Evolutionary conservation across 2,329 filamentous ascomycete species (phyloP).

Genomic region (Monosporascus sp.): DNA sequence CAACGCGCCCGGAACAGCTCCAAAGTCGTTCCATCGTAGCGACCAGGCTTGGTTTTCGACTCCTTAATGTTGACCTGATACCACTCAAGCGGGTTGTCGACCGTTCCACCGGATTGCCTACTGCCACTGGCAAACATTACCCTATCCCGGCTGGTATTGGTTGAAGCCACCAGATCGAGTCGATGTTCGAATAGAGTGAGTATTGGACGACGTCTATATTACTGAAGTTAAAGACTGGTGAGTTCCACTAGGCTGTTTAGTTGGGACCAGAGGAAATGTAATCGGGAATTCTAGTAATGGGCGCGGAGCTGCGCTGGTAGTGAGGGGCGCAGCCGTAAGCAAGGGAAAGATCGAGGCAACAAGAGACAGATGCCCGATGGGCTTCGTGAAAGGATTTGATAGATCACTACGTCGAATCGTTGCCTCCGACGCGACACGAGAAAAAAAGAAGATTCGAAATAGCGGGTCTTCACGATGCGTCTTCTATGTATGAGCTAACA

Average conservation of each 20-base stretch:
- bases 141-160: background rate
- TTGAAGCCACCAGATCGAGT: too few relatives aligned
- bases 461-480: background rate
- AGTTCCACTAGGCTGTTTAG: background rate
- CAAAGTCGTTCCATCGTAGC: constrained; percentile 14
- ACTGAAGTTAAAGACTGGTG: background rate
- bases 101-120: background rate
- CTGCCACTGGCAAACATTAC: background rate
- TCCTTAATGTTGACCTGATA: background rate
- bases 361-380: background rate
- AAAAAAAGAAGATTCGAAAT: background rate
- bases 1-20: constrained; percentile 10
- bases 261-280: background rate
- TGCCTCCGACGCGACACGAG: background rate
- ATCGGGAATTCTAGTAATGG: background rate
- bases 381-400: background rate
- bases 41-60: background rate
- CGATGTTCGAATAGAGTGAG: background rate
- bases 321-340: background rate
- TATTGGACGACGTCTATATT: too few relatives aligned
- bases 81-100: background rate
- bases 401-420: background rate
- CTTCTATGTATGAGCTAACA: background rate
- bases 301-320: background rate
- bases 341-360: background rate